Percentiles rank a stretch among this genome's conserved stretches.
These are phyloP conservation scores for Chaetomiaceae sp. DNA, from an alignment of 2,329 filamentous ascomycete genomes.

Conservation along the genomic window DNA sequence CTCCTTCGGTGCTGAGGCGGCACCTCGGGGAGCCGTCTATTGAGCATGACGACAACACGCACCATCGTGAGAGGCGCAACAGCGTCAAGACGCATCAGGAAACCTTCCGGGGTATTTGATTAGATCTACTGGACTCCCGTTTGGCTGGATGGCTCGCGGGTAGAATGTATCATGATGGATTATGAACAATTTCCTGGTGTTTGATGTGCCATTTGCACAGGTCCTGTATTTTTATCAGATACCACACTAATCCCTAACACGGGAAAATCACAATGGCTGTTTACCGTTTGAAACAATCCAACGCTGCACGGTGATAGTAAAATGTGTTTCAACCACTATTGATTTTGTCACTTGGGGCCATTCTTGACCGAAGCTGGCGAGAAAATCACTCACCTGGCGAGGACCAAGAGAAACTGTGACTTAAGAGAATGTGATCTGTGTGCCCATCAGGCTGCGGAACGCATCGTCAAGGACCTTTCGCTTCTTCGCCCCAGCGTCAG, in stretches of 20 bases:
- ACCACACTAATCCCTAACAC: neutral
- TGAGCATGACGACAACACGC: conserved; percentile 38
- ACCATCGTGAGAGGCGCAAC: conserved; percentile 42
- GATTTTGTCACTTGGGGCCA: too few species aligned
- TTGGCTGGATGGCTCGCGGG: too few species aligned
- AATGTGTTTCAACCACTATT: too few species aligned
- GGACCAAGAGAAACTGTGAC: too few species aligned
- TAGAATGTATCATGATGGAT: conserved; percentile 3
- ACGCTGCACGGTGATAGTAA: too few species aligned
- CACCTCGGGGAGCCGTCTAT: conserved; percentile 41
- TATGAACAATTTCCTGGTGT: too few species aligned
- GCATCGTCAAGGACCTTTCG: conserved; percentile 73
- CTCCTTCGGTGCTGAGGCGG: conserved; percentile 46
- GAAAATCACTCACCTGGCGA: too few species aligned
- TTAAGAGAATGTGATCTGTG: conserved; percentile 57
- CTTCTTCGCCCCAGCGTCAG: conserved; percentile 58
- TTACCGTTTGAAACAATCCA: too few species aligned
- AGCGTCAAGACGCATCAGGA: conserved; percentile 43
- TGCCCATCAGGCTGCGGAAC: conserved; percentile 68
- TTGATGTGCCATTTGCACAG: too few species aligned
- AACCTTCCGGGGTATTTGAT: conserved; percentile 40
- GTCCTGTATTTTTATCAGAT: conserved; percentile 2
- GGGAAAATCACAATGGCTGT: too few species aligned
- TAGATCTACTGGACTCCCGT: neutral
- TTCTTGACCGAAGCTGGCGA: too few species aligned